Base-by-base conservation (phyloP, 73 alveolate genomes). In the Durusdinium trenchii region DNA sequence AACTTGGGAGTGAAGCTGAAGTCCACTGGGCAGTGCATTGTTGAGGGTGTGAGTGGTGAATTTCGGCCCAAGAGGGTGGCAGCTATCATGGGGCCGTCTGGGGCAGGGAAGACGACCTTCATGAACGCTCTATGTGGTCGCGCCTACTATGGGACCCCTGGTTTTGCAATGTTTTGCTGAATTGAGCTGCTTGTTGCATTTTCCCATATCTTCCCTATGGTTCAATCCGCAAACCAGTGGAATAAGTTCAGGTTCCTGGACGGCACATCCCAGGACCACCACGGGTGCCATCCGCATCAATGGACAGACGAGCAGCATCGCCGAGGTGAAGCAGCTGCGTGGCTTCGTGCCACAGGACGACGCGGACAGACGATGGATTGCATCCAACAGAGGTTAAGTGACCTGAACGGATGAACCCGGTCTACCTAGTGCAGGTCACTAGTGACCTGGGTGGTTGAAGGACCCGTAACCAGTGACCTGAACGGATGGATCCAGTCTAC, bases 1-100 rank as follows among this genome's bases (percentile, higher is more conserved):
- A 91, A 91, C 35, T 87, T 91, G n/a, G 98, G 98, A 32, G 89
- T 78, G 89, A 78, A 78, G 89, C 47, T 78, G 45, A 78, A 78
- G 45, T 45, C 60, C 9, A n/a, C 9, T 9, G 64, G 64, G 28
- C 9, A 54, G 20, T 54, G 64, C 64, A 54, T 54, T 54, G 9
- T 54, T 9, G 64, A 54, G 64, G 64, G 64, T 20, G 64, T 78
- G 42, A 43, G 62, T 0, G 89, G 89, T 42, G 89, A 78, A 61
- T 78, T 78, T 35, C 57, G 28, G 18, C 89, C 89, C 61, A 78
- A 78, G 62, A 78, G 61, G 18, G 61, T 78, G 62, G 89, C 89
- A 30, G 89, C 89, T 6, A 43, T 78, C 36, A 78, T 78, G 89
- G 89, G 89, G n/a, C 89, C 89, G 9, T 78, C 89, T 43, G 89